Evolutionary conservation across 331 rosid genomes (phyloP).

Genomic region (Erythrophleum ivorense): DNA sequence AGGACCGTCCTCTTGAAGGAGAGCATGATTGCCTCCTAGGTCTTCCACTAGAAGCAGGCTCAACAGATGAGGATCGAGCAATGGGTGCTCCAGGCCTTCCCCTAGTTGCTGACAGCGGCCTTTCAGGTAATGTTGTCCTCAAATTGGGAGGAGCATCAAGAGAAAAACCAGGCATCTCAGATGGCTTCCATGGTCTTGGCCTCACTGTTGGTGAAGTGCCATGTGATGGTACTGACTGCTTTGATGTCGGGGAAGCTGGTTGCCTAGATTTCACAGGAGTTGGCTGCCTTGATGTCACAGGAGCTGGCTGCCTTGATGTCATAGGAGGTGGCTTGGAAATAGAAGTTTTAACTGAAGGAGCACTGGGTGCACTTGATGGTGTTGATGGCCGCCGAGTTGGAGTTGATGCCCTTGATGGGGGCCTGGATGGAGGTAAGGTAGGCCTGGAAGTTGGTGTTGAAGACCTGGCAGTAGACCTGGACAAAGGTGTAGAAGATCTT

Average conservation of each 20-base stretch:
- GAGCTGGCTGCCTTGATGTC: constrained; percentile 49
- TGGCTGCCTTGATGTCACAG: constrained; percentile 55
- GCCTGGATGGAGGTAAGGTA: constrained; percentile 71
- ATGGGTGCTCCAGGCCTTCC: constrained; percentile 97
- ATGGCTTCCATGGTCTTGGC: constrained; percentile 91
- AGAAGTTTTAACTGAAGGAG: constrained; percentile 59
- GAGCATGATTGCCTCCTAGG: constrained; percentile 95
- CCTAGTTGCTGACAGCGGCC: constrained; percentile 87
- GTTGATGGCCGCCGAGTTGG: constrained; percentile 83
- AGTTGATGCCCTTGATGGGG: constrained; percentile 82
- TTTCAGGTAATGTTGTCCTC: constrained; percentile 86
- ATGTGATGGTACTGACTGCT: constrained; percentile 65
- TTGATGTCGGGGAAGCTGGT: constrained; percentile 47
- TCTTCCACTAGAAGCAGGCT: constrained; percentile 76
- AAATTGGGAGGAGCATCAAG: constrained; percentile 93
- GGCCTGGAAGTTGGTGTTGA: constrained; percentile 87
- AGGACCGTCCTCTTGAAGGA: constrained; percentile 91
- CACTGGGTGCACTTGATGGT: constrained; percentile 66
- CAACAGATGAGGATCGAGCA: constrained; percentile 86
- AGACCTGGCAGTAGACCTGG: constrained; percentile 72
- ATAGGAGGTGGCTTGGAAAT: constrained; percentile 49
- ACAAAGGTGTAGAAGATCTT: constrained; percentile 83
- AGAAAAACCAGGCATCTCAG: constrained; percentile 96
- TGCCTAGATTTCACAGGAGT: constrained; percentile 47
- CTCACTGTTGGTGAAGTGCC: constrained; percentile 83